These are phyloP conservation scores for Plasmodium falciparum DNA, from an alignment of 169 alveolate genomes.

Conservation along the genomic window DNA sequence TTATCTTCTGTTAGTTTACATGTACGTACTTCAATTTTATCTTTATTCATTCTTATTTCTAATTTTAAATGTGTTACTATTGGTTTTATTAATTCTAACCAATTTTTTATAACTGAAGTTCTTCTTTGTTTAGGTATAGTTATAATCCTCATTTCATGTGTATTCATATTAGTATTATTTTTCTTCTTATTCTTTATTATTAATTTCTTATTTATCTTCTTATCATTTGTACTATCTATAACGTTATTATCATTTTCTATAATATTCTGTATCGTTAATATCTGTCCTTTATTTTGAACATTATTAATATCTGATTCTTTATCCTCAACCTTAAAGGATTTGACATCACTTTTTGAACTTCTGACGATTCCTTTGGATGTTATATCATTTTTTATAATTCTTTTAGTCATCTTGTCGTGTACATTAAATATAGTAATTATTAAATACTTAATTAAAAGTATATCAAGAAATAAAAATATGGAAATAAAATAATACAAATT, in stretches of 20 bases:
- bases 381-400: not conserved
- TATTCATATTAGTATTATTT: conserved; percentile 19
- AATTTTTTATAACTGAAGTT: conserved; percentile 76
- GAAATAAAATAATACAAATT: not conserved
- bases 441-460: not conserved
- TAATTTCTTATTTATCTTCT: conserved; percentile 44
- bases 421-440: too few relatives aligned
- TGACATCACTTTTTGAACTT: too few relatives aligned
- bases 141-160: conserved; percentile 80
- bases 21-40: conserved; percentile 69
- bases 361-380: not conserved
- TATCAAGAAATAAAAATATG: not conserved
- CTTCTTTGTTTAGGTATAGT: conserved; percentile 82
- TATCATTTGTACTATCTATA: conserved; percentile 27
- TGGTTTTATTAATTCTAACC: conserved; percentile 70
- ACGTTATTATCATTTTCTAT: conserved; percentile 2
- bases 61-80: conserved; percentile 75
- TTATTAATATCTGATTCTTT: not conserved
- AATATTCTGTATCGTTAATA: conserved; percentile 55
- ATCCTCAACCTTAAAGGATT: not conserved
- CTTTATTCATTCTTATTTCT: conserved; percentile 76
- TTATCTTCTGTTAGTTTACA: conserved; percentile 63
- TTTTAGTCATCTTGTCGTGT: conserved; percentile 30
- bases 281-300: conserved; percentile 14
- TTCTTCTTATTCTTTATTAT: conserved; percentile 32